phyloP scores from a whole-genome alignment of 2,329 filamentous ascomycete genomes.

The Cadophora sp. region DNA sequence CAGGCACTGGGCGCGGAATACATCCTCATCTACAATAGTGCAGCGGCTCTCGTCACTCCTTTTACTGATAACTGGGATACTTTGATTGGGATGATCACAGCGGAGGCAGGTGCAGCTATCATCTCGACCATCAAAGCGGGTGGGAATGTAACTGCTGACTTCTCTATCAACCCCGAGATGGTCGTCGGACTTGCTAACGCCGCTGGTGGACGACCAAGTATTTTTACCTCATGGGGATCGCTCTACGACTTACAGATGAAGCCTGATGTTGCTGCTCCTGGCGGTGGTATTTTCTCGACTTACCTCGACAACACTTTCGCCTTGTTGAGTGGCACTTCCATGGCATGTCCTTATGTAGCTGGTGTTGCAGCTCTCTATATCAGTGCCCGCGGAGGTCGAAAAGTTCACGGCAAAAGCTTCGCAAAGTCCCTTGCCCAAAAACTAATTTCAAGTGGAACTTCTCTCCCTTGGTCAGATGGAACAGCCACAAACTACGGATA shows the following conservation, averaged over 20 bases:
- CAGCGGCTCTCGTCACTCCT: not conserved
- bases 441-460: slow-evolving; percentile 4
- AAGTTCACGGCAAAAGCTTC: slow-evolving; percentile 12
- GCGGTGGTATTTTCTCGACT: slow-evolving; percentile 22
- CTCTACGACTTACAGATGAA: slow-evolving; percentile 21
- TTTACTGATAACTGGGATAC: not conserved
- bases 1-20: not conserved
- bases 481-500: slow-evolving; percentile 7
- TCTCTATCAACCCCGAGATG: slow-evolving; percentile 10
- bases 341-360: slow-evolving; percentile 31
- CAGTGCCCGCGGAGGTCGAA: slow-evolving; percentile 15
- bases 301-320: slow-evolving; percentile 22
- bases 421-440: not conserved
- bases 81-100: slow-evolving; percentile 12
- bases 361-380: slow-evolving; percentile 29
- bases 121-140: slow-evolving; percentile 8
- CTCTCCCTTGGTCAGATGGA: slow-evolving; percentile 12
- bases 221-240: slow-evolving; percentile 11
- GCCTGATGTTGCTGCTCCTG: slow-evolving; percentile 24
- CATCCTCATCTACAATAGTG: slow-evolving; percentile 5
- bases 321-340: slow-evolving; percentile 28
- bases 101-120: slow-evolving; percentile 15
- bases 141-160: slow-evolving; percentile 16
- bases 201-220: slow-evolving; percentile 10
- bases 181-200: slow-evolving; percentile 8